phyloP scores from a whole-genome alignment of 2,329 filamentous ascomycete genomes.

The Cordyceps tenuipes region DNA sequence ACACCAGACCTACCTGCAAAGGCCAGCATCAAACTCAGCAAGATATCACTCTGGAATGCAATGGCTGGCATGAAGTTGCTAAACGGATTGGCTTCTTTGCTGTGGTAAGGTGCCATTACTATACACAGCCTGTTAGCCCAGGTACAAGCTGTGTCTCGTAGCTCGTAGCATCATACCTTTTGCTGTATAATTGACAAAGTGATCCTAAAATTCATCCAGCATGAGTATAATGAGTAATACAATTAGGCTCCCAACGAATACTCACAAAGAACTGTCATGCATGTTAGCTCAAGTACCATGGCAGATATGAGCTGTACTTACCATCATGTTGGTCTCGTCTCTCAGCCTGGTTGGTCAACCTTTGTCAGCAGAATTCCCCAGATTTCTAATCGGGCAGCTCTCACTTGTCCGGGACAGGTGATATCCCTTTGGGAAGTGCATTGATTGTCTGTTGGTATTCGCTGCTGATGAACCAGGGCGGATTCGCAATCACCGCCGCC shows the following conservation, averaged over 20 bases:
- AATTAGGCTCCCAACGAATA: neutral
- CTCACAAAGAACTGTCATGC: conserved; percentile 39
- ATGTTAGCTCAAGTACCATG: conserved; percentile 16
- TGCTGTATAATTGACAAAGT: conserved; percentile 73
- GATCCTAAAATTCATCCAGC: conserved; percentile 29
- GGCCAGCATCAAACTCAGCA: conserved; percentile 68
- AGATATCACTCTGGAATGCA: conserved; percentile 60
- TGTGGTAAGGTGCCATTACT: conserved; percentile 43
- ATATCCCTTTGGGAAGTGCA: neutral
- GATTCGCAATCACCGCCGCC: neutral
- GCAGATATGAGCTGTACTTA: conserved; percentile 18
- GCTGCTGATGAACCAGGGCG: neutral
- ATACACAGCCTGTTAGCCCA: conserved; percentile 28
- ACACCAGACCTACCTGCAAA: conserved; percentile 48
- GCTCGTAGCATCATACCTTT: conserved; percentile 48
- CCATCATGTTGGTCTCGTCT: conserved; percentile 72
- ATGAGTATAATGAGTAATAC: conserved; percentile 4
- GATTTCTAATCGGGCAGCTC: neutral
- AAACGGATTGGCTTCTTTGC: conserved; percentile 44
- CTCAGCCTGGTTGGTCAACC: conserved; percentile 32
- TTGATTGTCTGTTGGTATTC: neutral
- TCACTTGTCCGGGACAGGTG: conserved; percentile 7
- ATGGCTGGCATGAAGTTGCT: conserved; percentile 45
- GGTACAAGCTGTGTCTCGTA: conserved; percentile 15
- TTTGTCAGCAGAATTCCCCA: conserved; percentile 19